Evolutionary conservation across 2,329 filamentous ascomycete genomes (phyloP), one percentile per base, ranked within the genome.

Genomic region (Sphaerulina vaccinii): DNA sequence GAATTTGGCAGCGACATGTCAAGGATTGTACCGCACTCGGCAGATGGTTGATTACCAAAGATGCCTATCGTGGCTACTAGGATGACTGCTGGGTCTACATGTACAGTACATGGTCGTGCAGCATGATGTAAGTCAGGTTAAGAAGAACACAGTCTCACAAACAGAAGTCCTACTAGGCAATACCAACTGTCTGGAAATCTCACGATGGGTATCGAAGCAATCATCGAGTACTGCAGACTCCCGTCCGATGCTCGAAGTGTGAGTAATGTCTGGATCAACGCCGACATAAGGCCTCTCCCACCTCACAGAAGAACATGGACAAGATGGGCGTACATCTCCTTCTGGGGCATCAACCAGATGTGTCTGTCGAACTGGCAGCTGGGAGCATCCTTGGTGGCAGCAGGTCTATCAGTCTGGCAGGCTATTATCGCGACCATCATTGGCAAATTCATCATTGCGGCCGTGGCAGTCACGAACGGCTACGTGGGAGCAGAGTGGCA

Each of bases 401-500:
- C 66, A 15, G 71, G 73, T 19, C 61, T 75, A 3, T 65, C 67
- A 5, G 71, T 72, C 8, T 74, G 72, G 72, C 71, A 74, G 54
- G 65, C 70, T 2, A 62, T 73, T 36, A 63, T 73, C 35, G 66
- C 68, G 35, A 68, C 68, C 46, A 64, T 75, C 56, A 56, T 74
- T 27, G 73, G 69, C 8, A 72, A 75, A 56, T 54, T 78, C 70
- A 75, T 79, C 62, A 76, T 80, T 55, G 74, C 80, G 37, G 76
- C 75, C 24, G 73, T 81, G 37, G 80, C 85, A n/a, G 84, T 85
- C 37, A 78, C 79, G 10, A 65, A 67, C 57, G 79, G 82, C 22
- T 56, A 58, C 16, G 53, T 60, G 10, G 74, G 72, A 23, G 69
- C 70, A n/a, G 70, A 70, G 57, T 75, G 79, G 62, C 76, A 81